These are phyloP conservation scores for Sphaerulina musiva DNA, from an alignment of 2,329 filamentous ascomycete genomes.

Conservation along the genomic window DNA sequence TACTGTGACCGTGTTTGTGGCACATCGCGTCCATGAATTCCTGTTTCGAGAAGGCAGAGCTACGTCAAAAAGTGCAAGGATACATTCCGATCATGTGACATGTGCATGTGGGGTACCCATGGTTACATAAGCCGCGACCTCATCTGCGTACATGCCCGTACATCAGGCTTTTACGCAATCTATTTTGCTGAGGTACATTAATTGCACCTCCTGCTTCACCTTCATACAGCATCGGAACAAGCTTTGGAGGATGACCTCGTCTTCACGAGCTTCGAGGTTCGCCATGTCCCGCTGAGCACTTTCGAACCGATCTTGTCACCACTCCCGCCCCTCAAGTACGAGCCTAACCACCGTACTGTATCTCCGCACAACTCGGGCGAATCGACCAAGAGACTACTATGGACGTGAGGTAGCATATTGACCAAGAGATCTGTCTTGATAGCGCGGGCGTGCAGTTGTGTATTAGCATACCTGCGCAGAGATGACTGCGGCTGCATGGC, in stretches of 20 bases:
- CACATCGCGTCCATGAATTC: conserved; percentile 4
- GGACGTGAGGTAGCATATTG: conserved; percentile 31
- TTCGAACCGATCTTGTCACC: conserved; percentile 37
- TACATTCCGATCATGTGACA: not conserved
- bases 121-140: too few relatives aligned
- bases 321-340: conserved; percentile 31
- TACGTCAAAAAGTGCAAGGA: conserved; percentile 7
- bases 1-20: conserved; percentile 7
- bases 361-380: conserved; percentile 30
- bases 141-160: too few relatives aligned
- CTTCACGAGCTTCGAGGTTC: too few relatives aligned
- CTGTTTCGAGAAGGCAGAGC: conserved; percentile 1
- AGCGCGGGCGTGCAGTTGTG: conserved; percentile 44
- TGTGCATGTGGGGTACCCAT: not conserved
- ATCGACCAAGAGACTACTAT: conserved; percentile 24
- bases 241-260: too few relatives aligned
- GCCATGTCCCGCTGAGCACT: conserved; percentile 38
- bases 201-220: too few relatives aligned
- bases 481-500: conserved; percentile 34
- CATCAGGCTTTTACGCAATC: too few relatives aligned
- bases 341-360: conserved; percentile 32
- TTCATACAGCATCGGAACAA: too few relatives aligned
- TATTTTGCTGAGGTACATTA: too few relatives aligned
- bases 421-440: conserved; percentile 39
- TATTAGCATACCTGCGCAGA: conserved; percentile 38